Evolutionary conservation across 306 rosid genomes (phyloP), one percentile per base, ranked within the genome.

Genomic region (Begonia loranthoides): DNA sequence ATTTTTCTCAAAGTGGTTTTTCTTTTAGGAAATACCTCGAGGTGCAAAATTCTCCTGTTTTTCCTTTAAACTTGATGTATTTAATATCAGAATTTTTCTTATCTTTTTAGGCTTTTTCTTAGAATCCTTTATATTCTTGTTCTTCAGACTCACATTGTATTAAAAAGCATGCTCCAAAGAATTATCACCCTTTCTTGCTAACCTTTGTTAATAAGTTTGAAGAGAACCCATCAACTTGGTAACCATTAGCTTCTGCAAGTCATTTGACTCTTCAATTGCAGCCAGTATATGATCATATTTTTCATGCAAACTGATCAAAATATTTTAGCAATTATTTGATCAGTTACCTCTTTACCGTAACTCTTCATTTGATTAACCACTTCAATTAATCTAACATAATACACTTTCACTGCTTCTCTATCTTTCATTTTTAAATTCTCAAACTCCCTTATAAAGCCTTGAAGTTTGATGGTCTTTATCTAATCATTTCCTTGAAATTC

Each of bases 251-350:
- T 54, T 39, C 1, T 46, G 41, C 9, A 54, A 12, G 16, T 39
- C 59, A 4, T 40, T 55, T 9, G 59, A 55, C n/a, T 41, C 48
- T 4, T 55, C 34, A 9, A 41, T 55, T n/a, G 49, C 49, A 15
- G 10, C 34, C 3, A 54, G 47, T 1, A 54, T 47, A 16, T 39
- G 47, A 12, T 15, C 22, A 41, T 15, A 41, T 6, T 55, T 15
- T 55, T 12, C 7, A 9, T 33, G 45, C 4, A 46, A 12, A n/a
- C 62, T 46, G n/a, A 14, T 10, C 1, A 47, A 44, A 28, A 46
- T 15, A 1, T 58, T 45, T 47, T 58, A 24, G 22, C 24, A 10
- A 58, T 45, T 14, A 4, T 45, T 11, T 45, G 15, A 15, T 33
- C 21, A 7, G 10, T 0, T 24, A 45, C 1, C 0, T 9, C 6